Percentiles rank a stretch among this genome's conserved stretches.
Conservation (phyloP, 2,329 filamentous ascomycete species). For the Blastomyces percursus region DNA sequence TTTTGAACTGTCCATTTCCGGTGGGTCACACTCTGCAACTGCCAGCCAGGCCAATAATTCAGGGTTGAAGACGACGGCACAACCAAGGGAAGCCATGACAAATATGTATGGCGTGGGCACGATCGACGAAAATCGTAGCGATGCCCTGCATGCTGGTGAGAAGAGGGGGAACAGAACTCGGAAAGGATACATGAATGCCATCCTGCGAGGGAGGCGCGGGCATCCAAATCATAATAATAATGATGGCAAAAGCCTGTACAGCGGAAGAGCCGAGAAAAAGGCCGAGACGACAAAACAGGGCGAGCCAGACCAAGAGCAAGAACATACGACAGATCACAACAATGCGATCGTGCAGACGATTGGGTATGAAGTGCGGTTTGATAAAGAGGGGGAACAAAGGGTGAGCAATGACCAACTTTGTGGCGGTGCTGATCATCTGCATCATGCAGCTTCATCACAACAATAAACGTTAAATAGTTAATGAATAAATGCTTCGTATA, state of each 20-base stretch:
- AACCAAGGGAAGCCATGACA: not conserved
- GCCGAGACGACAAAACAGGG: not conserved
- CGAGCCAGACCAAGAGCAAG: slow-evolving; percentile 8
- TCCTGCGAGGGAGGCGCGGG: not conserved
- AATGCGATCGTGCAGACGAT: slow-evolving; percentile 18
- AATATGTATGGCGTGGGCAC: not conserved
- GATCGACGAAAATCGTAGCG: slow-evolving; percentile 1
- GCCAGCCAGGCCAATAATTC: not conserved
- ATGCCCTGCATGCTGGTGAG: not conserved
- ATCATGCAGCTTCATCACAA: not conserved
- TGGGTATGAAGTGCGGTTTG: slow-evolving; percentile 18
- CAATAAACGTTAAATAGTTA: not conserved
- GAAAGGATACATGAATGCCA: slow-evolving; percentile 1
- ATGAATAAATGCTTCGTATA: not conserved
- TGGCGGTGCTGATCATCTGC: not conserved
- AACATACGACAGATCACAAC: slow-evolving; percentile 15
- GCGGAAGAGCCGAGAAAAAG: not conserved
- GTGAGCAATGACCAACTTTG: not conserved
- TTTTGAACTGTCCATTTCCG: slow-evolving; percentile 14
- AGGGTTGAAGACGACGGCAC: not conserved
- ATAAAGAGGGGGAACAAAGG: slow-evolving; percentile 10
- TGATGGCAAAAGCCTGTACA: not conserved
- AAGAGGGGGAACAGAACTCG: not conserved
- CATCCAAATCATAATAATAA: not conserved
- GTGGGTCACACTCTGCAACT: slow-evolving; percentile 3